Evolutionary conservation across 2,329 filamentous ascomycete species (phyloP), one percentile per base, ranked within the genome.

Genomic region (Claviceps pazoutovae): DNA sequence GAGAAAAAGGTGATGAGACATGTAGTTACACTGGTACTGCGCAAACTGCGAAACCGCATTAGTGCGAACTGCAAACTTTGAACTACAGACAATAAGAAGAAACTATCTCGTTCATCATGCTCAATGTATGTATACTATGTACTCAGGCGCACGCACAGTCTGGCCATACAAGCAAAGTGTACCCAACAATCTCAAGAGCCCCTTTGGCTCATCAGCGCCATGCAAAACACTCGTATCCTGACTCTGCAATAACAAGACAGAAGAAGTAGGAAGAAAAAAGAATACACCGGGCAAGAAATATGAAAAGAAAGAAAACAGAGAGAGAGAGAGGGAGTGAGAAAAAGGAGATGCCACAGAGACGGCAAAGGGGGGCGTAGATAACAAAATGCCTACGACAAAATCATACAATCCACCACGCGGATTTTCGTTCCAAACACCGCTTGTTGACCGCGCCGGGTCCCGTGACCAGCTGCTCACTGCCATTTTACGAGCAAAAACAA

Each of bases 361-460:
- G n/a, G 14, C 16, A 41, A 17, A 17, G 9, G n/a, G 9, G 9
- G 30, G 4, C 9, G 30, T 34, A 34, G 3, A 11, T 11, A 4
- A 34, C 30, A 34, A 4, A 34, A 34, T 34, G 38, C 38, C 16
- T 39, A 39, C 38, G n/a, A 39, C 38, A 39, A 19, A 44, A 26
- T 23, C n/a, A 44, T 14, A 16, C 8, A 44, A 44, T 23, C 42
- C 11, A 26, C 42, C 43, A 45, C 26, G 21, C 26, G 23, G 7
- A 45, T 34, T 23, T 14, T 26, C 46, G 13, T 51, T 46, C 44
- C 41, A 49, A 50, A 47, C 43, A 43, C 51, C 47, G 14, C 17
- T 23, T 51, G 26, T 30, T 51, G 49, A 42, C 51, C 39, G 21
- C 36, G 42, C 36, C 47, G 34, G 48, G 43, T 48, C 45, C 37